Base-by-base conservation (phyloP, 2,329 filamentous ascomycete species). In the Colletotrichum agaves region DNA sequence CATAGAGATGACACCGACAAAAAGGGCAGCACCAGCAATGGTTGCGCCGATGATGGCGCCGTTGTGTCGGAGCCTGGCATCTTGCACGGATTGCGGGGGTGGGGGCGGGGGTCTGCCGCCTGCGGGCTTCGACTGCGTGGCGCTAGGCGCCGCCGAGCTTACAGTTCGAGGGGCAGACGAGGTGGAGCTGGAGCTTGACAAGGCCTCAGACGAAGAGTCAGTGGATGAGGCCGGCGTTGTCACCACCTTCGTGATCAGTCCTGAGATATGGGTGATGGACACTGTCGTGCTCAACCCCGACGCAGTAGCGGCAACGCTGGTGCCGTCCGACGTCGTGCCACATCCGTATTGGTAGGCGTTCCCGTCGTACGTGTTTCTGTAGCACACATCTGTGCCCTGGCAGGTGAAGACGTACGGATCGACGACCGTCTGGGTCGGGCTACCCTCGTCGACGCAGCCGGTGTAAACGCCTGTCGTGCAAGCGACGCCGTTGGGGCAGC, bases 321-420 rank as follows among this genome's bases (percentile, higher is more conserved):
- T 84, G 2, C 80, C 86, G 66, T 85, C 70, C 31, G 77, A 75
- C 31, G 84, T 83, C 7, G 81, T 79, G 17, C 86, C 87, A 70
- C 87, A 89, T 1, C 87, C 87, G 59, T 80, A 89, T 75, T 89
- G 87, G 57, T 78, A 86, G 72, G 80, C 86, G 2, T 86, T 87
- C 12, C 85, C 86, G 0, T 83, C 83, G 67, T 84, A 89, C 8
- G 78, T 72, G 71, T 89, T 89, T 70, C 75, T 81, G 75, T 86
- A 89, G 73, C 87, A 89, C 15, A 87, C 81, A 50, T 84, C 72
- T 55, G 77, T 76, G 4, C 81, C 84, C n/a, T 74, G 70, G 74
- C 87, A 89, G 10, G 86, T 87, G 72, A 79, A 88, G 35, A 88
- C 78, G 67, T 88, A 88, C 0, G 87, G 86, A 70, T 89, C 83